These are phyloP conservation scores for Pittosporum tobira DNA, from an alignment of 129 eudicot species.

Conservation along the genomic window DNA sequence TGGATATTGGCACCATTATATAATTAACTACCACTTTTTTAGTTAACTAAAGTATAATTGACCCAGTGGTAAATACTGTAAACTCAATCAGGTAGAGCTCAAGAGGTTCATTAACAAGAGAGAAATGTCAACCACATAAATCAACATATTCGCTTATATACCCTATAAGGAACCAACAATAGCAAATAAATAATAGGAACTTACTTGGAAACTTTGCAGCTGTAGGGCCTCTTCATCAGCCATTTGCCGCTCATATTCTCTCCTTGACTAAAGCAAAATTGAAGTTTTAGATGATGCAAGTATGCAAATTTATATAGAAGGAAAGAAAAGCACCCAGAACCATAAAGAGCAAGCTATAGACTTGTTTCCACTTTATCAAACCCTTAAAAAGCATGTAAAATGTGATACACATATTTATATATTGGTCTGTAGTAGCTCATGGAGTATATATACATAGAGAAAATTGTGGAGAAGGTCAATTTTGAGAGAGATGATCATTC, in stretches of 20 bases:
- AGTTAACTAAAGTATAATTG: too few relatives aligned
- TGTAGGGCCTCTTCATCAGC: slow-evolving; percentile 79
- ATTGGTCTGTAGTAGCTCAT: too few relatives aligned
- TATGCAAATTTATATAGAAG: background rate
- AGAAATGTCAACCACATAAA: background rate
- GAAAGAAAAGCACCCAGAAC: background rate
- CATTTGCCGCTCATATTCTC: slow-evolving; percentile 69
- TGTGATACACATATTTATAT: background rate
- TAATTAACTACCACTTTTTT: too few relatives aligned
- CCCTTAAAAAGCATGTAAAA: background rate
- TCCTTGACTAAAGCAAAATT: slow-evolving; percentile 59
- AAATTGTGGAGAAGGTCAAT: too few relatives aligned
- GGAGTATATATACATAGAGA: too few relatives aligned
- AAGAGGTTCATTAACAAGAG: background rate
- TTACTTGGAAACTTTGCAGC: slow-evolving; percentile 67
- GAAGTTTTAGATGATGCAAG: slow-evolving; percentile 16
- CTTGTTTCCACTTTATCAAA: background rate
- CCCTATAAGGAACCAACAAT: background rate
- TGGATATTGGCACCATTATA: too few relatives aligned
- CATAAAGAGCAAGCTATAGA: background rate
- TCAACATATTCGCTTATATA: background rate
- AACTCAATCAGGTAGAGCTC: background rate
- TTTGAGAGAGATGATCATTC: too few relatives aligned
- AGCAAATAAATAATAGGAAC: slow-evolving; percentile 5
- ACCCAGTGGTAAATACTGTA: too few relatives aligned